Evolutionary conservation across 139 green algal genomes (phyloP).

Genomic region (Dunaliella primolecta): DNA sequence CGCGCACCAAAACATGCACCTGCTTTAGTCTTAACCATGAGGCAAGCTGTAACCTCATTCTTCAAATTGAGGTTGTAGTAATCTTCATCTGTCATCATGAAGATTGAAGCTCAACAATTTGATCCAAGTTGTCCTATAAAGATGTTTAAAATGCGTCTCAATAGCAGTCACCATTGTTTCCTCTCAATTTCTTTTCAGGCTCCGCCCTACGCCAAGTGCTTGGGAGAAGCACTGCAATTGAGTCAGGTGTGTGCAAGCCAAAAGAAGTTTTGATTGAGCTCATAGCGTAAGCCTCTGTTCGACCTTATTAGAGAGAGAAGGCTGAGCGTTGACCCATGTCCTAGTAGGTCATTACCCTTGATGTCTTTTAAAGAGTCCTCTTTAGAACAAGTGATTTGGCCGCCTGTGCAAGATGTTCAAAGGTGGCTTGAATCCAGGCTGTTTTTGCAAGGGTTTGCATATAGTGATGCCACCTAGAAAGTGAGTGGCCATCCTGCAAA

Average conservation of each 20-base stretch:
- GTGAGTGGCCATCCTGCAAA: too few species aligned
- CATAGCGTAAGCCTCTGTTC: not conserved
- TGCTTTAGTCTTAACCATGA: too few species aligned
- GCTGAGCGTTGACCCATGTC: too few species aligned
- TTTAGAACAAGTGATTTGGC: too few species aligned
- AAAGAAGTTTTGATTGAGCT: too few species aligned
- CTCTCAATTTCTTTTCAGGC: slow-evolving; percentile 12
- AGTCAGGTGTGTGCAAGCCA: slow-evolving; percentile 19
- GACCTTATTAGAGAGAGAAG: not conserved
- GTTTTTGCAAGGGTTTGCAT: too few species aligned
- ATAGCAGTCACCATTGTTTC: not conserved
- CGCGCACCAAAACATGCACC: too few species aligned
- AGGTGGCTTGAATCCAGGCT: too few species aligned
- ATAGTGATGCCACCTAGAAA: too few species aligned
- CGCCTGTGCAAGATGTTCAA: too few species aligned
- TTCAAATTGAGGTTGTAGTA: not conserved
- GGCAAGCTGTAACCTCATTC: not conserved
- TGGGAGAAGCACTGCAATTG: slow-evolving; percentile 28
- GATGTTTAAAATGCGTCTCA: not conserved
- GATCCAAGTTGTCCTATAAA: not conserved
- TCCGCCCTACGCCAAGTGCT: slow-evolving; percentile 24
- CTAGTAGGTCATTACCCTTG: too few species aligned
- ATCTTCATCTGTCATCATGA: not conserved
- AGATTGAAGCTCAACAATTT: not conserved
- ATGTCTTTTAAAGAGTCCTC: too few species aligned